phyloP scores from a whole-genome alignment of 2,329 filamentous ascomycete genomes.

The Mollisia scopiformis region DNA sequence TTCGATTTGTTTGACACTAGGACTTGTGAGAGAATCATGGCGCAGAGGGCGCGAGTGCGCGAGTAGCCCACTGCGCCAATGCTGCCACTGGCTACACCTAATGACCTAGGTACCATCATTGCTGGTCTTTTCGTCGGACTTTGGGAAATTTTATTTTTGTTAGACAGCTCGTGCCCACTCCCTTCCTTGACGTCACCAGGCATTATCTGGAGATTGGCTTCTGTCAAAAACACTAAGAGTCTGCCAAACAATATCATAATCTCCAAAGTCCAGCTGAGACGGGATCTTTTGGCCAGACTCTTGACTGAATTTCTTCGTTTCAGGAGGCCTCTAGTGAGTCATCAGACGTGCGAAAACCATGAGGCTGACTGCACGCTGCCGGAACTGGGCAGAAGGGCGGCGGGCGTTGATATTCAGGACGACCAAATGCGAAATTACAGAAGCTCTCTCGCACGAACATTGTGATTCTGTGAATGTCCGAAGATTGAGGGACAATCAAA shows the following conservation, averaged over 20 bases:
- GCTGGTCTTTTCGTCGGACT: not conserved
- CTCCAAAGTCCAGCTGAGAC: not conserved
- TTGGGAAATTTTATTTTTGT: too few species aligned
- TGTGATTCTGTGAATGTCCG: too few species aligned
- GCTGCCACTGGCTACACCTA: not conserved
- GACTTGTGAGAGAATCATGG: not conserved
- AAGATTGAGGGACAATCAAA: too few species aligned
- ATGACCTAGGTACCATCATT: not conserved
- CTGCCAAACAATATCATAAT: not conserved
- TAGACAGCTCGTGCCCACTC: not conserved
- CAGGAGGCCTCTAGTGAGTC: not conserved
- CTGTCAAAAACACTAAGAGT: not conserved
- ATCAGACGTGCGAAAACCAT: not conserved
- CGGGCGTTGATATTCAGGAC: not conserved
- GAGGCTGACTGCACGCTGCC: not conserved
- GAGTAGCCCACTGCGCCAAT: too few species aligned
- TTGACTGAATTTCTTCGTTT: not conserved
- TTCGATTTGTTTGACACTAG: constrained; percentile 38
- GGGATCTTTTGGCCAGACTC: not conserved
- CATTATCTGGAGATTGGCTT: not conserved
- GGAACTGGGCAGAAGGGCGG: not conserved
- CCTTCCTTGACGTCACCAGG: not conserved
- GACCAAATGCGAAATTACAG: not conserved
- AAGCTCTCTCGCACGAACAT: too few species aligned
- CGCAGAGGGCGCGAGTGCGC: not conserved